These are phyloP conservation scores for Cryptosporidium andersoni DNA, from an alignment of 169 alveolate genomes.

Conservation along the genomic window DNA sequence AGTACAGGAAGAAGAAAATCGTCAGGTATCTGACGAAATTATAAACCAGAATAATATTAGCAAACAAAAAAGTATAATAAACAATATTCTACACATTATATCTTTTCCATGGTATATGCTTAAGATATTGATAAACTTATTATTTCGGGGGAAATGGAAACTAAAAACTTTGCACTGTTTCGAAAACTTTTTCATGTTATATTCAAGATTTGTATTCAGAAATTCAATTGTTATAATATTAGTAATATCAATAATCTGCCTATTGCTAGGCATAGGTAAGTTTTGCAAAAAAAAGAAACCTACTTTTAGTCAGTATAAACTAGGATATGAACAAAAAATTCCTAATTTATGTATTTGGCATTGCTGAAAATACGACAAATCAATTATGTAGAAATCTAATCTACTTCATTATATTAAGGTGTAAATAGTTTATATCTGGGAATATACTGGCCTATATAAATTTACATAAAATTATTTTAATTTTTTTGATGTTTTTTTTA, in stretches of 20 bases:
- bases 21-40: background rate
- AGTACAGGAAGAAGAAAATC: constrained; percentile 1
- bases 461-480: no score
- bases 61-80: no score
- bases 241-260: constrained; percentile 32
- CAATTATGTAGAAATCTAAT: no score
- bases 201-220: constrained; percentile 66
- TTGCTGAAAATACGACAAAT: no score
- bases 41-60: background rate
- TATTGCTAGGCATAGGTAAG: constrained; percentile 68
- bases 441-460: no score
- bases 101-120: constrained; percentile 23
- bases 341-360: no score
- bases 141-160: constrained; percentile 68
- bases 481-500: background rate
- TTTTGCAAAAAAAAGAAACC: background rate
- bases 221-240: constrained; percentile 27
- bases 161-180: constrained; percentile 40
- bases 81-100: background rate
- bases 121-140: constrained; percentile 10
- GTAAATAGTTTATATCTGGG: no score
- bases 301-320: background rate
- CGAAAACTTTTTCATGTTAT: constrained; percentile 65
- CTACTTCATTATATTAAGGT: no score
- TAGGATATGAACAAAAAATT: no score